phyloP scores from a whole-genome alignment of 176 grass and related monocot species.

The Aegilops umbellulata region DNA sequence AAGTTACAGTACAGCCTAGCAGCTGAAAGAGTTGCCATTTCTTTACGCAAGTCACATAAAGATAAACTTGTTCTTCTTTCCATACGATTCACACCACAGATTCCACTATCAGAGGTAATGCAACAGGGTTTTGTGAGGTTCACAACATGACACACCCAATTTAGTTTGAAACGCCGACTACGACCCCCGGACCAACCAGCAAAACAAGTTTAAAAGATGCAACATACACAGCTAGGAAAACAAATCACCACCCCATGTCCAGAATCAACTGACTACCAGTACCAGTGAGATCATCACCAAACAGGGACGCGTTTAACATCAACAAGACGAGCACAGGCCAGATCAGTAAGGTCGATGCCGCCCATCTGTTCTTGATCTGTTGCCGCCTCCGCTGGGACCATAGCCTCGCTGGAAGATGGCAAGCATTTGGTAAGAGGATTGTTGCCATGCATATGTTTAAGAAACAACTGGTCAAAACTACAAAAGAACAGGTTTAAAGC shows the following conservation, averaged over 20 bases:
- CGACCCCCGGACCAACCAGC: neutral
- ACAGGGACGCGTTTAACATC: neutral
- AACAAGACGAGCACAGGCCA: neutral
- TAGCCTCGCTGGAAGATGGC: constrained; percentile 47
- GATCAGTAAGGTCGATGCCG: constrained; percentile 71
- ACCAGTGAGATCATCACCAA: neutral
- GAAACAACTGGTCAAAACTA: neutral
- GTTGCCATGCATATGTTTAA: neutral
- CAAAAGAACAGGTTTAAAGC: neutral
- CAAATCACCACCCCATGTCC: neutral
- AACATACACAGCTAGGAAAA: neutral
- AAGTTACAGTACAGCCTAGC: neutral
- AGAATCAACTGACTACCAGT: neutral
- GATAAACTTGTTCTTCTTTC: neutral
- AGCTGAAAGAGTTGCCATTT: neutral
- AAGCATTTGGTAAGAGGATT: neutral
- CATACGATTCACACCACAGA: neutral
- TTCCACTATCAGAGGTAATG: neutral
- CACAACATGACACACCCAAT: neutral
- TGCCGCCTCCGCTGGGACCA: constrained; percentile 45
- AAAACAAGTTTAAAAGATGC: neutral
- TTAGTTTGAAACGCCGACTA: neutral
- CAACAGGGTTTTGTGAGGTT: neutral
- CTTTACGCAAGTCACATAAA: too few relatives aligned
- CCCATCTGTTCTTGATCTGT: constrained; percentile 63